Base-by-base conservation (phyloP, 1,139 yeast genomes). In the Pichia sp. region DNA sequence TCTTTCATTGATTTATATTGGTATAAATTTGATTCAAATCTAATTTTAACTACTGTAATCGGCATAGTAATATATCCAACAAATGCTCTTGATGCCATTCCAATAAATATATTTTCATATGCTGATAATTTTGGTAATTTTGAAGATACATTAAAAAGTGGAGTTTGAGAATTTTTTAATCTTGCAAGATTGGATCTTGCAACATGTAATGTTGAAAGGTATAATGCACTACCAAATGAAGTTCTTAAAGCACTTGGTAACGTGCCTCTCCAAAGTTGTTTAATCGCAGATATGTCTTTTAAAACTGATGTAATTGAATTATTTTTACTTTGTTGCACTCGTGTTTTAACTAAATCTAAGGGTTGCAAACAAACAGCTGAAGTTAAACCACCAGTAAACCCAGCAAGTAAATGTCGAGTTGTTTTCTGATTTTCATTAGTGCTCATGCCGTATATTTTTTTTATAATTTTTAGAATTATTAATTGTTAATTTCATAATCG, bases 21-120 rank as follows among this genome's bases (percentile, higher is more conserved):
- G 67, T 86, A 90, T 50, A 83, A 58, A 47, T 84, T 84, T 6
- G 89, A 82, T 66, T 92, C 97, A 60, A 78, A 89, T 42, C 97
- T 74, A 9, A 95, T 94, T 62, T 92, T 92, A 43, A 92, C 69
- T n/a, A 92, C 81, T 0, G 98, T 92, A n/a, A 92, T 78, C 0
- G 98, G 98, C 98, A 92, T 92, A n/a, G 96, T 88, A 27, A 86
- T 55, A 55, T 84, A 75, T 1, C 98, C 98, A 5, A 89, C 96
- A 2, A 78, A 55, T 0, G 92, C 90, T 49, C 98, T 72, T 1
- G 94, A 84, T 2, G 82, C 60, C 42, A 87, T 87, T 3, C 98
- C 98, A 0, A 90, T 74, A 4, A 78, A 52, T 49, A 90, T 68
- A 62, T 92, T 92, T 52, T 83, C 90, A 43, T 72, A 60, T 57